Conservation (phyloP, 208 protist genomes). For the Endotrypanum monterogeii region DNA sequence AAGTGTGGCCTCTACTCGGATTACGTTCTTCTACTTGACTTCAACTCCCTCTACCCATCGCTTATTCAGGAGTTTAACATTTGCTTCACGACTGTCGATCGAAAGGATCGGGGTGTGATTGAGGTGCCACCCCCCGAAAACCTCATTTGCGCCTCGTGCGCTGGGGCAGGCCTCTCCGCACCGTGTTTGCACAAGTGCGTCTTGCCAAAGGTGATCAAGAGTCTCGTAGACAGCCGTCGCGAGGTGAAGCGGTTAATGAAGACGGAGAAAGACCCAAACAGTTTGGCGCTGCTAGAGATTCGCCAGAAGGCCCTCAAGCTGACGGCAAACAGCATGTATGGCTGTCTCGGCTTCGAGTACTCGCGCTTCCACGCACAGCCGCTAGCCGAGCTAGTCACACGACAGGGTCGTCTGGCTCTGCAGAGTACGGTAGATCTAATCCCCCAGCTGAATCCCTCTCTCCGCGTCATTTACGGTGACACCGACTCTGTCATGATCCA, state of each 20-base stretch:
- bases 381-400: slow-evolving; percentile 98
- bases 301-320: slow-evolving; percentile 98
- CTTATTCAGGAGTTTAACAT: slow-evolving; percentile 99
- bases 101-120: slow-evolving; percentile 34
- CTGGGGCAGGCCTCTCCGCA: slow-evolving; percentile 43
- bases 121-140: slow-evolving; percentile 72
- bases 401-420: slow-evolving; percentile 95
- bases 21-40: slow-evolving; percentile 99
- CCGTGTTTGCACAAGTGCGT: slow-evolving; percentile 90
- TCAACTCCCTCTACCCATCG: slow-evolving; percentile 99
- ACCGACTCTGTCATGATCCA: slow-evolving; percentile 99
- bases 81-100: slow-evolving; percentile 99
- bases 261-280: slow-evolving; percentile 78
- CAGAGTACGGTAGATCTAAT: slow-evolving; percentile 95
- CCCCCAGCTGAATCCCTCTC: slow-evolving; percentile 83
- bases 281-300: slow-evolving; percentile 94
- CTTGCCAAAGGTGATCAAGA: slow-evolving; percentile 95
- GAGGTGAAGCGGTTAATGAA: slow-evolving; percentile 96
- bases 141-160: slow-evolving; percentile 80
- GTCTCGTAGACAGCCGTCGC: slow-evolving; percentile 93
- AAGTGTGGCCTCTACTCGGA: slow-evolving; percentile 98
- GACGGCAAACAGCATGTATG: slow-evolving; percentile 99
- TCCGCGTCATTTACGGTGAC: slow-evolving; percentile 97
- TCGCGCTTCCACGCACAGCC: slow-evolving; percentile 98
- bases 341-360: slow-evolving; percentile 98